Evolutionary conservation across 1,284 basidiomycete species (phyloP).

Genomic region (Cryptococcus sp.): DNA sequence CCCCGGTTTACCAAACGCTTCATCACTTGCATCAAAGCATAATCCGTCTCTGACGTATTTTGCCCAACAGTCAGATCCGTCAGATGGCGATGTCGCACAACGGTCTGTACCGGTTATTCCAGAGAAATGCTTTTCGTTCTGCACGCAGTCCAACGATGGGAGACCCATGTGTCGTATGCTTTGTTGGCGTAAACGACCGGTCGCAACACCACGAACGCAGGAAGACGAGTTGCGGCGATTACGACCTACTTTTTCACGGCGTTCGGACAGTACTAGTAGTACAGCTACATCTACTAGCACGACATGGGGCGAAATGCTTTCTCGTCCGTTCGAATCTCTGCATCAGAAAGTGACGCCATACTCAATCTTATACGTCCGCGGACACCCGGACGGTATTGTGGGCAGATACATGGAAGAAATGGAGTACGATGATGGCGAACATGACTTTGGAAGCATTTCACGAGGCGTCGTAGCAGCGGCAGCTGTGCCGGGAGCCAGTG

Average conservation of each 20-base stretch:
- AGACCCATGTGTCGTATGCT: slow-evolving; percentile 44
- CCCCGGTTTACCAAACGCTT: slow-evolving; percentile 4
- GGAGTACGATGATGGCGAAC: slow-evolving; percentile 43
- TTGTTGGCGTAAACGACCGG: slow-evolving; percentile 35
- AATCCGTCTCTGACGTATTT: slow-evolving; percentile 14
- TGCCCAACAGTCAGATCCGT: not conserved
- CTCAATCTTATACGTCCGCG: slow-evolving; percentile 43
- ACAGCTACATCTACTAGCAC: not conserved
- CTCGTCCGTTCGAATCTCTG: slow-evolving; percentile 32
- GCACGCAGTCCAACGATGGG: slow-evolving; percentile 34
- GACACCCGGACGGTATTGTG: slow-evolving; percentile 44
- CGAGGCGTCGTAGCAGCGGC: slow-evolving; percentile 16
- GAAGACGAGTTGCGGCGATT: slow-evolving; percentile 33
- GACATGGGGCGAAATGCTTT: not conserved
- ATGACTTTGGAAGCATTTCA: slow-evolving; percentile 41
- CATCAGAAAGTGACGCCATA: slow-evolving; percentile 32
- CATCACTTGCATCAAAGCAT: slow-evolving; percentile 15
- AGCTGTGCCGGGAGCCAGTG: not conserved
- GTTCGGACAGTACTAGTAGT: not conserved
- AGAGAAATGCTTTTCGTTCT: slow-evolving; percentile 47
- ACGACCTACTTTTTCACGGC: slow-evolving; percentile 15
- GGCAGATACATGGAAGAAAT: slow-evolving; percentile 51
- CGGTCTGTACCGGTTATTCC: slow-evolving; percentile 18
- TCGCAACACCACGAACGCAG: slow-evolving; percentile 14
- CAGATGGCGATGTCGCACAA: not conserved